Evolutionary conservation across 2,329 filamentous ascomycete species (phyloP).

Genomic region (Blastomyces parvus): DNA sequence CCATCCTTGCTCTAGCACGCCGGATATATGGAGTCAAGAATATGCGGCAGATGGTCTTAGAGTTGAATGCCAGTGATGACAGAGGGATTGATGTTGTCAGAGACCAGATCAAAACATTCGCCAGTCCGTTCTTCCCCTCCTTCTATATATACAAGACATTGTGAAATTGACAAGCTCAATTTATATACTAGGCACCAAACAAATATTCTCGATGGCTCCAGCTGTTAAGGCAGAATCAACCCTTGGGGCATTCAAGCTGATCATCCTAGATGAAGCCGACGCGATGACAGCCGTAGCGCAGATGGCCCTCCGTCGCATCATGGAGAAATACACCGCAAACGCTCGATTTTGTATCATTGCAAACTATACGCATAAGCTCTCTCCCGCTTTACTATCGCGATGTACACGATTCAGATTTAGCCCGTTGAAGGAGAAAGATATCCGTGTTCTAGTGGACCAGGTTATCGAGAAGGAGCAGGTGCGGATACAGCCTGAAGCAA

Average conservation of each 20-base stretch:
- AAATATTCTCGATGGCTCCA: slow-evolving; percentile 71
- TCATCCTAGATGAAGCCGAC: slow-evolving; percentile 97
- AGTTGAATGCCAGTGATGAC: slow-evolving; percentile 95
- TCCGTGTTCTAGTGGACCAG: slow-evolving; percentile 73
- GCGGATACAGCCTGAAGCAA: slow-evolving; percentile 69
- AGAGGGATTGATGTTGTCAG: slow-evolving; percentile 95
- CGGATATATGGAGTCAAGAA: slow-evolving; percentile 87
- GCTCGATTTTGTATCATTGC: slow-evolving; percentile 97
- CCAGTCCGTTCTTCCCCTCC: slow-evolving; percentile 43
- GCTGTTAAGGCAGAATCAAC: slow-evolving; percentile 37
- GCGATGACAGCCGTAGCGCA: slow-evolving; percentile 99
- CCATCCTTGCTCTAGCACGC: slow-evolving; percentile 82
- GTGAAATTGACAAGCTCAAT: background rate
- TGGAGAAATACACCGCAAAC: slow-evolving; percentile 99
- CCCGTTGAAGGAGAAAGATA: slow-evolving; percentile 80
- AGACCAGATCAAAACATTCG: slow-evolving; percentile 99
- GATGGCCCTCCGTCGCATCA: slow-evolving; percentile 92
- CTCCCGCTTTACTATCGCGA: slow-evolving; percentile 79
- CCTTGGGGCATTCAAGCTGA: slow-evolving; percentile 80
- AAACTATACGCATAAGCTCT: slow-evolving; percentile 97
- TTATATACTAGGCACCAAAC: slow-evolving; percentile 56
- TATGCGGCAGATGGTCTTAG: slow-evolving; percentile 96
- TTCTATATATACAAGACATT: background rate
- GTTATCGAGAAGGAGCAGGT: slow-evolving; percentile 82
- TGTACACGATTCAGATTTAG: slow-evolving; percentile 95